Evolutionary conservation across 805 yeast species (phyloP).

Genomic region (Komagataella pseudopastoris): DNA sequence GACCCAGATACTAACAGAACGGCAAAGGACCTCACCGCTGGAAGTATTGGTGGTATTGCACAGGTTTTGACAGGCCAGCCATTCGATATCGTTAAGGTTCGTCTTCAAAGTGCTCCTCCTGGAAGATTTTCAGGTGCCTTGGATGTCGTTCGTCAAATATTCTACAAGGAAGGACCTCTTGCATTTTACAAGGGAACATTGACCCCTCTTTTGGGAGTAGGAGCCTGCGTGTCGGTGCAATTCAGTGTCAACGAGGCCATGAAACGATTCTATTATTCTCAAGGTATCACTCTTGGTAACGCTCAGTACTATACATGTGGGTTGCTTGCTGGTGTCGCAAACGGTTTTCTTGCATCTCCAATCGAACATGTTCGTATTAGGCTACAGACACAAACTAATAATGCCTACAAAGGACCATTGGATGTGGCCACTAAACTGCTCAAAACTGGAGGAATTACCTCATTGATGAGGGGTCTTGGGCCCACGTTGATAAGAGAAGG

Average conservation of each 20-base stretch:
- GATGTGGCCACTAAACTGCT: constrained; percentile 53
- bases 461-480: constrained; percentile 61
- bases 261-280: constrained; percentile 54
- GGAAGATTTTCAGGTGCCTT: constrained; percentile 62
- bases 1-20: constrained; percentile 26
- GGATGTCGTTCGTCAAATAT: constrained; percentile 61
- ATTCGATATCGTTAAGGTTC: constrained; percentile 87
- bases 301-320: constrained; percentile 75
- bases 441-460: constrained; percentile 32
- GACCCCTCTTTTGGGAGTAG: constrained; percentile 59
- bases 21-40: constrained; percentile 71
- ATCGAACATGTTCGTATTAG: constrained; percentile 93
- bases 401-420: constrained; percentile 55
- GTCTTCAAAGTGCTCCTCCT: constrained; percentile 77
- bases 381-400: constrained; percentile 71
- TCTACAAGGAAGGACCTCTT: constrained; percentile 58
- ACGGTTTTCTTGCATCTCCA: constrained; percentile 82
- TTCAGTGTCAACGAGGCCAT: constrained; percentile 90
- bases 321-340: constrained; percentile 84
- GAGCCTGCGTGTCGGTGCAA: constrained; percentile 56
- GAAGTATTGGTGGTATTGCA: constrained; percentile 91
- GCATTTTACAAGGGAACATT: constrained; percentile 59
- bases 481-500: constrained; percentile 82
- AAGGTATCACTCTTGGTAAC: constrained; percentile 27
- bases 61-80: constrained; percentile 96